These are phyloP conservation scores for Jatropha multifida DNA, from an alignment of 441 rosid genomes.

Conservation along the genomic window DNA sequence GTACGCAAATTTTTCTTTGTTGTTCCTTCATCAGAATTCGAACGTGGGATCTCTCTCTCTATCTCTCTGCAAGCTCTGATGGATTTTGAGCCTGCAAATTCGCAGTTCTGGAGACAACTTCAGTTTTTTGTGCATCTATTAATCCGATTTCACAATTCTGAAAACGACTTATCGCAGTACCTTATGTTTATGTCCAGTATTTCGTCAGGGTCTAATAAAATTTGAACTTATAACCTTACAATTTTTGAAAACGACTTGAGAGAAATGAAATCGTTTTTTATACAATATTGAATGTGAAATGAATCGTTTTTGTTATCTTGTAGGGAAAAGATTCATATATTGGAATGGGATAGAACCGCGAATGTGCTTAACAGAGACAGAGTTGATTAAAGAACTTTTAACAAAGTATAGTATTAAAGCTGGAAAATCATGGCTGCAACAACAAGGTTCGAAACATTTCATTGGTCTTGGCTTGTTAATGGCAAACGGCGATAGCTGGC, in stretches of 20 bases:
- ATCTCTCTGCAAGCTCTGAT: too few relatives aligned
- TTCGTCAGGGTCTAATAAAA: too few relatives aligned
- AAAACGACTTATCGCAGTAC: too few relatives aligned
- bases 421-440: constrained; percentile 92
- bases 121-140: too few relatives aligned
- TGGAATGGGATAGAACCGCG: constrained; percentile 94
- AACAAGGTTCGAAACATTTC: constrained; percentile 83
- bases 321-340: constrained; percentile 79
- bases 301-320: not conserved
- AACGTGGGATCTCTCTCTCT: not conserved
- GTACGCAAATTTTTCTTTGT: constrained; percentile 27
- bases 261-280: too few relatives aligned
- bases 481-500: constrained; percentile 89
- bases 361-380: constrained; percentile 74
- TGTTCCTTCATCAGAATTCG: not conserved
- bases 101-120: too few relatives aligned
- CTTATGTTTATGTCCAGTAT: too few relatives aligned
- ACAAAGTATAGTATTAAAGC: constrained; percentile 63
- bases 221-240: too few relatives aligned
- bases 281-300: not conserved
- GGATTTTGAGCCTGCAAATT: too few relatives aligned
- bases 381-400: constrained; percentile 69
- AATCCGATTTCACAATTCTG: too few relatives aligned
- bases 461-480: constrained; percentile 78
- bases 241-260: too few relatives aligned